Conservation (phyloP, 1,284 basidiomycete species). For the Cryptococcus sp. region DNA sequence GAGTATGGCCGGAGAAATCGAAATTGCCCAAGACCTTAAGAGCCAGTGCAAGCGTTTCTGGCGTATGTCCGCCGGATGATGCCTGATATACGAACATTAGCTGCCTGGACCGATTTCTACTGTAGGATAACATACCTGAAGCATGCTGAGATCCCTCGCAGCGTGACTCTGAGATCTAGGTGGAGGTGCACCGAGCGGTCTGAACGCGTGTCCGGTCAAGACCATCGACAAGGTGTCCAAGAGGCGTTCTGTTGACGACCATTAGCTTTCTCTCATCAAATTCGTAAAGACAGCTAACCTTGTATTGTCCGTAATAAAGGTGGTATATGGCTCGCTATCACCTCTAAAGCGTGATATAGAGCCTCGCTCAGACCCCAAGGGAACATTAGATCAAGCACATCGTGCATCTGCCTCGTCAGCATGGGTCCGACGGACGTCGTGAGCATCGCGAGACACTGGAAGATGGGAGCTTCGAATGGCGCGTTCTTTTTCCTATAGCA, state of each 20-base stretch:
- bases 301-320: conserved; percentile 91
- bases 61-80: conserved; percentile 58
- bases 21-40: conserved; percentile 87
- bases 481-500: conserved; percentile 82
- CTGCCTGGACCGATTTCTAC: conserved; percentile 27
- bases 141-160: conserved; percentile 62
- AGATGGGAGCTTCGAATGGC: conserved; percentile 91
- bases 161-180: conserved; percentile 48
- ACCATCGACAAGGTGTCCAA: conserved; percentile 79
- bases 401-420: conserved; percentile 91
- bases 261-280: conserved; percentile 1
- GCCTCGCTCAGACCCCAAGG: conserved; percentile 90
- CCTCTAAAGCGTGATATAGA: conserved; percentile 79
- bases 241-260: conserved; percentile 66
- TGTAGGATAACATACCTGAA: conserved; percentile 58
- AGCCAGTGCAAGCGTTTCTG: conserved; percentile 81
- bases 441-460: conserved; percentile 96
- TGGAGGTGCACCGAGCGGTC: conserved; percentile 71
- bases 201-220: conserved; percentile 79
- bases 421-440: conserved; percentile 94
- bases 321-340: conserved; percentile 85
- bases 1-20: conserved; percentile 87
- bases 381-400: conserved; percentile 96
- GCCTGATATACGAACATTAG: conserved; percentile 13
- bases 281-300: conserved; percentile 59